Base-by-base conservation (phyloP, 2,329 filamentous ascomycete species). In the Didymella lethalis region DNA sequence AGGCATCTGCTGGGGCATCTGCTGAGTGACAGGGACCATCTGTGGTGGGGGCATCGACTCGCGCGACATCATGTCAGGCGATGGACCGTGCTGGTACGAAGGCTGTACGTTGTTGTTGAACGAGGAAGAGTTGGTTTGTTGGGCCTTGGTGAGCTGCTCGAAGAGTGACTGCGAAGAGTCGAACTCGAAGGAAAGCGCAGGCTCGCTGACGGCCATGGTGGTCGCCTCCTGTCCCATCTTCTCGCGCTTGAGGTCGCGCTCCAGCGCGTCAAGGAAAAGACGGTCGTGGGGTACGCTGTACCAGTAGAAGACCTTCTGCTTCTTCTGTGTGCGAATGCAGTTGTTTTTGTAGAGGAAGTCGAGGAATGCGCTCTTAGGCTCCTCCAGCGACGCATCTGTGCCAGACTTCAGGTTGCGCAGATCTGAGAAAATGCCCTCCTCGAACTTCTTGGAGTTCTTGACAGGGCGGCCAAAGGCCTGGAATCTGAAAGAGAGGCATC, bases 291-390 rank as follows among this genome's bases (percentile, higher is more conserved):
- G 95, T 47, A 99, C 95, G 82, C 93, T 97, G 82, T 98, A 99
- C 95, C 95, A 99, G 83, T 98, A 99, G 76, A 99, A 99, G 66
- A 99, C 95, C 84, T 99, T 99, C 77, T 99, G 95, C 86, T 99
- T 99, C 88, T 99, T 99, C 80, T 99, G 95, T 36, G 95, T 99
- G 70, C 95, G 90, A 71, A 99, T 99, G 85, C 95, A 99, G 84
- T 99, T 99, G 86, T 99, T 99, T 86, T 99, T 99, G 88, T 99
- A 99, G 44, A 99, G 85, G 78, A 98, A 99, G 80, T 99, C 95
- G 62, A 99, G 86, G 81, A 99, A 99, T 1, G 91, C 90, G 81
- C 94, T 98, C 85, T 99, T 99, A 55, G 95, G 95, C 83, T 99
- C 95, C 81, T 99, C 95, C 61, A 99, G 88, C 41, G 95, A 97